Percentiles rank a stretch among this genome's conserved stretches.
Conservation (phyloP, 257 asterid genomes). For the Coffea canephora region DNA sequence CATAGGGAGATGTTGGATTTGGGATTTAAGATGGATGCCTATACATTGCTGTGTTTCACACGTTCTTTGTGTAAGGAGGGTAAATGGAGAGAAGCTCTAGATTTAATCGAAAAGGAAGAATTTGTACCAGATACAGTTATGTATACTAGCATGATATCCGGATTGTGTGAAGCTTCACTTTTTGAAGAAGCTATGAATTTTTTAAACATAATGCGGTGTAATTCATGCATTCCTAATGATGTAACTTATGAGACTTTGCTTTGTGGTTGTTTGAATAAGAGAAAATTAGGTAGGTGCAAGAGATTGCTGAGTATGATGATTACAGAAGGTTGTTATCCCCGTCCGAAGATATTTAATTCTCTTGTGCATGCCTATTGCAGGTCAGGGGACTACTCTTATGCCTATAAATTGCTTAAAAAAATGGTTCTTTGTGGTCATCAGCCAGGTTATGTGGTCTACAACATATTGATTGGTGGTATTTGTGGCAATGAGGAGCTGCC, state of each 20-base stretch:
- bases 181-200: conserved; percentile 96
- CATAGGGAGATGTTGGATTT: conserved; percentile 69
- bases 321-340: conserved; percentile 91
- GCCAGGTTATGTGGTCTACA: conserved; percentile 87
- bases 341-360: conserved; percentile 73
- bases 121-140: conserved; percentile 67
- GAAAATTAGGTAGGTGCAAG: conserved; percentile 83
- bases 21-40: conserved; percentile 69
- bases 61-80: conserved; percentile 73
- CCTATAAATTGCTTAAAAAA: conserved; percentile 80
- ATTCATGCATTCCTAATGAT: conserved; percentile 78
- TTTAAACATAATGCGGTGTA: conserved; percentile 67
- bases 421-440: conserved; percentile 68
- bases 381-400: conserved; percentile 66
- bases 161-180: conserved; percentile 86
- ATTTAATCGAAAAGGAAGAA: conserved; percentile 80
- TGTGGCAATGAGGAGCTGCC: conserved; percentile 75
- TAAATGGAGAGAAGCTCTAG: conserved; percentile 80
- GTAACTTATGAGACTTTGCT: conserved; percentile 72
- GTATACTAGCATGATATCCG: conserved; percentile 80
- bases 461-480: conserved; percentile 80
- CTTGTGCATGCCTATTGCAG: conserved; percentile 82
- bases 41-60: conserved; percentile 55
- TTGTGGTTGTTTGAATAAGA: conserved; percentile 78
- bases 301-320: conserved; percentile 90